Evolutionary conservation across 2,329 filamentous ascomycete species (phyloP), one percentile per base, ranked within the genome.

Genomic region (Hypomyces rosellus): DNA sequence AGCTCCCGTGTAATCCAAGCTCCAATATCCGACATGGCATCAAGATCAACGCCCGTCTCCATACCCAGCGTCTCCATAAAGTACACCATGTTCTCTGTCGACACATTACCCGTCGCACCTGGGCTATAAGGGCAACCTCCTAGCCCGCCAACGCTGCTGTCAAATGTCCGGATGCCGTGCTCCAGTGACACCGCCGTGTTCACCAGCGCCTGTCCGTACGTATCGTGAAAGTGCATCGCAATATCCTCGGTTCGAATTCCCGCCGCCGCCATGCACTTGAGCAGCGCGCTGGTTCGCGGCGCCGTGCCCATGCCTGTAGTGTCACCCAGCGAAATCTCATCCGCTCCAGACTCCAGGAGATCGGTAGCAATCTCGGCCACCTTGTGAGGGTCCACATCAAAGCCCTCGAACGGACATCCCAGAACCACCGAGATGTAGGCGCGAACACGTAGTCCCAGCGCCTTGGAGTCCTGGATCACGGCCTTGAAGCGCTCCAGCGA

Each of bases 291-390:
- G 2, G 85, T 89, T 50, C 81, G 74, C 15, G 83, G 84, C n/a
- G 83, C 84, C 0, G 88, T 95, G 33, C 90, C 91, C 79, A 95
- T 90, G 15, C 91, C 91, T 0, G 90, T 92, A 0, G 91, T 96
- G 63, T 96, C 91, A 6, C 89, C 90, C 1, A 96, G 79, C 1
- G 87, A 88, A 58, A 96, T 90, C 74, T 96, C 89, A 63, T 95
- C 89, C 16, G 89, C 91, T 15, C 91, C 91, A 75, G 92, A 88
- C 62, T 91, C 87, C 1, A 96, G 75, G 45, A 96, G 70, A 61
- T 74, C 82, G 53, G 74, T 78, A 0, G 86, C 85, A 41, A 87
- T 80, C 57, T 85, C 78, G 0, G 82, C 82, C 0, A 87, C 83
- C 54, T 71, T 74, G 61, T 78, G 75, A 33, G 82, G 82, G 58